Conservation (phyloP, 208 protist species). For the Acanthamoeba lenticulata region DNA sequence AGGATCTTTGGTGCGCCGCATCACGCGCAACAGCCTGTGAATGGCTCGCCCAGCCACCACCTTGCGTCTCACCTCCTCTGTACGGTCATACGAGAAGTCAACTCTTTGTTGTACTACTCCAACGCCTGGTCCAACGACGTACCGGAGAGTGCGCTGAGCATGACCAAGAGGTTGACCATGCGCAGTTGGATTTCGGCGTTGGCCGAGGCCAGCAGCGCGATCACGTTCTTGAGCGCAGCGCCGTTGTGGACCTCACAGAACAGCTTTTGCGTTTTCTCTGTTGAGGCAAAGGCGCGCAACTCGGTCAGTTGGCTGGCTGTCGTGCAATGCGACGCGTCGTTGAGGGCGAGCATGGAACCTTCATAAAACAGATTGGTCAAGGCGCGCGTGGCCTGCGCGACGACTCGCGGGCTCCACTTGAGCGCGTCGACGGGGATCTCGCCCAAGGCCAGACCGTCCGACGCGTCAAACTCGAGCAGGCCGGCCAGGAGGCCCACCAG, state of each 20-base stretch:
- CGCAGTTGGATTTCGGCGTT: not conserved
- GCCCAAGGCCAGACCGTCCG: not conserved
- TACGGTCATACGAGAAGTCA: not conserved
- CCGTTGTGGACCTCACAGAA: not conserved
- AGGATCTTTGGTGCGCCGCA: not conserved
- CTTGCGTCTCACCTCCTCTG: not conserved
- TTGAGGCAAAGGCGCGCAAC: not conserved
- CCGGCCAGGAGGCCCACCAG: not conserved
- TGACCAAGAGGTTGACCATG: conserved; percentile 12
- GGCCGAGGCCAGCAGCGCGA: not conserved
- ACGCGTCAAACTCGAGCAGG: not conserved
- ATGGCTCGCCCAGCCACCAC: not conserved
- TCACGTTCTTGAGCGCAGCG: not conserved
- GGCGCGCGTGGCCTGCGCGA: not conserved
- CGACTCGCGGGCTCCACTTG: not conserved
- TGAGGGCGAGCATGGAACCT: no score
- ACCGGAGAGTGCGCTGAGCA: conserved; percentile 29
- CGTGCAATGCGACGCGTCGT: no score
- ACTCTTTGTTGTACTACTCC: no score
- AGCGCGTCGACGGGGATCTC: not conserved
- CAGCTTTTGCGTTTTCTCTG: not conserved
- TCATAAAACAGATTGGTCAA: conserved; percentile 32
- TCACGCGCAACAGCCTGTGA: not conserved
- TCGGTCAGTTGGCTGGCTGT: no score
- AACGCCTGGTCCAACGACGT: not conserved